Base-by-base conservation (phyloP, 345 rosid genomes). In the Eucalyptus curtisii region DNA sequence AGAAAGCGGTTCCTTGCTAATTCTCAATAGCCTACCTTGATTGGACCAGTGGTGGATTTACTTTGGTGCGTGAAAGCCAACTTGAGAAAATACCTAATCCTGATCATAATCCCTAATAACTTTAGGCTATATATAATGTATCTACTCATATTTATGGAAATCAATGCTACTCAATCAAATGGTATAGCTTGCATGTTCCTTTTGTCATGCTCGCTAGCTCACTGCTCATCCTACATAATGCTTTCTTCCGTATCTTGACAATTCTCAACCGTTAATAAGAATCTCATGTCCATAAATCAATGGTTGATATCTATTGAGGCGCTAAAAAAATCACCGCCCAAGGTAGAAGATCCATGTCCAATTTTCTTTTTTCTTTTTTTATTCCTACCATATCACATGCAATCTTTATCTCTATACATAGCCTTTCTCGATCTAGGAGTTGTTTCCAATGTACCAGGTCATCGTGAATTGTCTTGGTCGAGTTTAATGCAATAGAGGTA, bases 71-170 rank as follows among this genome's bases (percentile, higher is more conserved):
- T 4, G 45, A 71, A 37, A 37, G 5, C 8, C 1, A 0, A 71
- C 2, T 71, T 0, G 1, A 71, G 0, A 52, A 52, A 19, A 1
- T 52, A 0, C 2, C 1, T 3, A 0, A 20, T 52, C 25, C 2
- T 1, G 0, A 52, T 19, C 20, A 52, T 44, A 44, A 44, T 44
- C 45, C 45, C 45, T 44, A 7, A 50, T 15, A 17, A 50, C 20
- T 53, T 55, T 55, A 10, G 30, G 61, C 1, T 55, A 9, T 22
- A 55, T 57, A 27, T 59, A 59, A 59, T 27, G 4, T 12, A 27
- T 27, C 1, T 59, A 3, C 33, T 27, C 10, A 3, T 59, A 7
- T 59, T 30, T 12, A 13, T 64, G 19, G 7, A 14, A n/a, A 64
- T n/a, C 10, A 7, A 13, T 0, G 19, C 4, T 4, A 7, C 4